phyloP scores from a whole-genome alignment of 306 rosid species.

The Glycine tomentella region DNA sequence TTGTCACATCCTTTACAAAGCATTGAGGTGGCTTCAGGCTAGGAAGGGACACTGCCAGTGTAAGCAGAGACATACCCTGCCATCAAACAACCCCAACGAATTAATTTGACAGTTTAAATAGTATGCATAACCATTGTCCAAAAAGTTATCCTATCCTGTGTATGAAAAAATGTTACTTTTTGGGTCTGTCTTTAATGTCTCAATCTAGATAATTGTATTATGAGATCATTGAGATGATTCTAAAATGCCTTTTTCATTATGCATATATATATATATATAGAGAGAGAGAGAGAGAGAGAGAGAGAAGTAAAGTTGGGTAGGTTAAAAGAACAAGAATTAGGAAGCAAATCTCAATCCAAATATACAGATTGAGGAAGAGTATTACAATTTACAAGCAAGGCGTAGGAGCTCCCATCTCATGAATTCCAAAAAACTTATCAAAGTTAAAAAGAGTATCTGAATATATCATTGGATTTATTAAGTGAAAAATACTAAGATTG shows the following conservation, averaged over 20 bases:
- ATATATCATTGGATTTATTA: not conserved
- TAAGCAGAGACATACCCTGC: slow-evolving; percentile 62
- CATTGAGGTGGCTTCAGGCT: slow-evolving; percentile 58
- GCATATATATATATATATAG: not conserved
- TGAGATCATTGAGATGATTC: not conserved
- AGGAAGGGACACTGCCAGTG: slow-evolving; percentile 59
- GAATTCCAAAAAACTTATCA: not conserved
- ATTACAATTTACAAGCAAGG: no score
- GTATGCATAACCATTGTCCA: not conserved
- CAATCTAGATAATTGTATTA: not conserved
- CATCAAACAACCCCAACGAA: not conserved
- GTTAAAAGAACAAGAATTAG: not conserved
- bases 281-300: no score
- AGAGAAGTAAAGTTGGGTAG: not conserved
- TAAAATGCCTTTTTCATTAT: not conserved
- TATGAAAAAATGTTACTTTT: not conserved
- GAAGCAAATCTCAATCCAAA: not conserved
- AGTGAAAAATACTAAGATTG: not conserved
- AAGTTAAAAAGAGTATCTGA: not conserved
- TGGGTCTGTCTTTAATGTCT: slow-evolving; percentile 7
- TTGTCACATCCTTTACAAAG: slow-evolving; percentile 35
- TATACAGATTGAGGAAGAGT: no score
- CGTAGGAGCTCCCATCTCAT: no score
- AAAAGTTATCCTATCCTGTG: not conserved
- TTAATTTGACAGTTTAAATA: not conserved